Conservation (phyloP, 1,284 basidiomycete genomes). For the Cryptococcus amylolentus region DNA sequence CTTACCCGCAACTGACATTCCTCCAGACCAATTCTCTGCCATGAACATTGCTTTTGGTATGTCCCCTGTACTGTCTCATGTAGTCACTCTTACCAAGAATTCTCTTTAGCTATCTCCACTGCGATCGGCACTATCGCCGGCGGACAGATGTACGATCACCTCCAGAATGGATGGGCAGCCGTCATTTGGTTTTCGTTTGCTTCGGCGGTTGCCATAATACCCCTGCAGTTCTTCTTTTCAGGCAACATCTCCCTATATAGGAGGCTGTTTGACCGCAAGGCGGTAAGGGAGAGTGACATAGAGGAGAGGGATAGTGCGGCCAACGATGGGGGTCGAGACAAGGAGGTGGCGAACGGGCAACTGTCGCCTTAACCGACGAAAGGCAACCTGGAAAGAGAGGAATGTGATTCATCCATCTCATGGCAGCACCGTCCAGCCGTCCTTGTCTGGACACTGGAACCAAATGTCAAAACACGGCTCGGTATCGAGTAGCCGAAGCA, state of each 20-base stretch:
- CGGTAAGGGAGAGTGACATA: neutral
- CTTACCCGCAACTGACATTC: neutral
- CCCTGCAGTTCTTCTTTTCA: constrained; percentile 15
- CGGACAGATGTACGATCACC: constrained; percentile 43
- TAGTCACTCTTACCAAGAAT: neutral
- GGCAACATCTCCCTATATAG: constrained; percentile 11
- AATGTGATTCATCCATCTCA: too few species aligned
- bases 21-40: constrained; percentile 38
- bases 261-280: constrained; percentile 2
- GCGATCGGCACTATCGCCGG: constrained; percentile 39
- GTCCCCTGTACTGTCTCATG: constrained; percentile 1
- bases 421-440: too few species aligned
- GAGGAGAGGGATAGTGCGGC: neutral
- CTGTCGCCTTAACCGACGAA: too few species aligned
- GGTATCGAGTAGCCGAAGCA: too few species aligned
- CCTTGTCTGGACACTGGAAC: too few species aligned
- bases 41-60: constrained; percentile 43
- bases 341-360: neutral
- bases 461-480: too few species aligned
- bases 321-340: neutral
- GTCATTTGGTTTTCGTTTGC: constrained; percentile 32
- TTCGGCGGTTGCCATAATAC: constrained; percentile 5
- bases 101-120: constrained; percentile 22
- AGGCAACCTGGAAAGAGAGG: too few species aligned
- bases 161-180: constrained; percentile 35